These are phyloP conservation scores for Myochromella boudieri DNA, from an alignment of 768 basidiomycete genomes.

Conservation along the genomic window DNA sequence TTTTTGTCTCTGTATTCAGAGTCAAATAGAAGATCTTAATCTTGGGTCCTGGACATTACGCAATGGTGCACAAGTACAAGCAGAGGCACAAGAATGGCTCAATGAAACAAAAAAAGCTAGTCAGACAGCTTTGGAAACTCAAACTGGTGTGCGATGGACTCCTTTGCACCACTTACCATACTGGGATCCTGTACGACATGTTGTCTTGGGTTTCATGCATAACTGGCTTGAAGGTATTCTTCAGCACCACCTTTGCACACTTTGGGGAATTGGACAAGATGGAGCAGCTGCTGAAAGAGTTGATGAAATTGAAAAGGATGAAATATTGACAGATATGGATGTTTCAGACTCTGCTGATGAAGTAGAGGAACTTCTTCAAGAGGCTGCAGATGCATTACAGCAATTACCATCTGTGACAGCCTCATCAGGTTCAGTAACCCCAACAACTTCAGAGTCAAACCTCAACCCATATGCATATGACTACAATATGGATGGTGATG, in stretches of 20 bases:
- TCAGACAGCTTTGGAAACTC: conserved; percentile 3
- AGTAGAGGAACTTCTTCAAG: conserved; percentile 11
- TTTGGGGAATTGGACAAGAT: conserved; percentile 20
- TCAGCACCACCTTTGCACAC: no score
- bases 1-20: conserved; percentile 24
- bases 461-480: background rate
- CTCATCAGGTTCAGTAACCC: background rate
- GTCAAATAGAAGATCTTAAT: conserved; percentile 20
- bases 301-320: conserved; percentile 12
- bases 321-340: conserved; percentile 19
- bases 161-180: no score
- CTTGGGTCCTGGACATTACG: background rate
- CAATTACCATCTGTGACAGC: background rate
- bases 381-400: conserved; percentile 7
- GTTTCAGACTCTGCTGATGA: no score
- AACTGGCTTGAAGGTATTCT: no score
- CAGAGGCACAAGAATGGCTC: no score
- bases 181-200: conserved; percentile 23
- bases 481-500: background rate
- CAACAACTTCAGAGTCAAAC: background rate
- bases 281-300: conserved; percentile 5
- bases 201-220: no score
- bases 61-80: background rate
- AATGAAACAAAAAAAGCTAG: conserved; percentile 12
- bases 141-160: conserved; percentile 28